Percentiles rank a stretch among this genome's conserved stretches.
Evolutionary conservation across 108 stramenopile genomes (phyloP).

Genomic region (Craspedostauros australis): DNA sequence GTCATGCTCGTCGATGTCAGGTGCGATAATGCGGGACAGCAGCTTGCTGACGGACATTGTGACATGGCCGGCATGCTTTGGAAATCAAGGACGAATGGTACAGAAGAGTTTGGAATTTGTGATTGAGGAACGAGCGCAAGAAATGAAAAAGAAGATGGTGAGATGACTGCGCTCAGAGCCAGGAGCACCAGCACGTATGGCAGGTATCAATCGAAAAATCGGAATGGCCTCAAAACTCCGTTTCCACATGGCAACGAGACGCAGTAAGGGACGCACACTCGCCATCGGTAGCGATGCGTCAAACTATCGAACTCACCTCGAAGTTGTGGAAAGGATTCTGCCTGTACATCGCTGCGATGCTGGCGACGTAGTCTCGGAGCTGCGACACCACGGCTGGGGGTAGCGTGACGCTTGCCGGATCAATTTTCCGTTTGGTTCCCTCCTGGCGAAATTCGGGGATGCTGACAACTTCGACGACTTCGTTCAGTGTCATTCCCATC

Average conservation of each 20-base stretch:
- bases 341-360: conserved; percentile 30
- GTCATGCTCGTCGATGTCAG: conserved; percentile 16
- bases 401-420: conserved; percentile 14
- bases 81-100: too few species aligned
- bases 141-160: too few species aligned
- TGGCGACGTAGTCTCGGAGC: conserved; percentile 27
- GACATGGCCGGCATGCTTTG: conserved; percentile 50
- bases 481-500: conserved; percentile 15
- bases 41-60: conserved; percentile 42
- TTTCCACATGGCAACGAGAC: too few species aligned
- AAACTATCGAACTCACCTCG: too few species aligned
- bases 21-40: conserved; percentile 30
- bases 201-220: too few species aligned
- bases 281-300: too few species aligned
- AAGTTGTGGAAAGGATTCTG: conserved; percentile 41
- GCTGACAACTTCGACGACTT: conserved; percentile 22
- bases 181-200: too few species aligned
- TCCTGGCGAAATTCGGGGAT: conserved; percentile 14
- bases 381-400: conserved; percentile 23
- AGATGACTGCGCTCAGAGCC: too few species aligned
- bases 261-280: too few species aligned
- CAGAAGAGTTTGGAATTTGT: too few species aligned
- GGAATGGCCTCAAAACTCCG: too few species aligned
- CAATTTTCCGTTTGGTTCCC: background rate
- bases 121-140: too few species aligned